Percentiles rank a stretch among this genome's conserved stretches.
Conservation (phyloP, 164 flowering plant species). For the Piper longum region DNA sequence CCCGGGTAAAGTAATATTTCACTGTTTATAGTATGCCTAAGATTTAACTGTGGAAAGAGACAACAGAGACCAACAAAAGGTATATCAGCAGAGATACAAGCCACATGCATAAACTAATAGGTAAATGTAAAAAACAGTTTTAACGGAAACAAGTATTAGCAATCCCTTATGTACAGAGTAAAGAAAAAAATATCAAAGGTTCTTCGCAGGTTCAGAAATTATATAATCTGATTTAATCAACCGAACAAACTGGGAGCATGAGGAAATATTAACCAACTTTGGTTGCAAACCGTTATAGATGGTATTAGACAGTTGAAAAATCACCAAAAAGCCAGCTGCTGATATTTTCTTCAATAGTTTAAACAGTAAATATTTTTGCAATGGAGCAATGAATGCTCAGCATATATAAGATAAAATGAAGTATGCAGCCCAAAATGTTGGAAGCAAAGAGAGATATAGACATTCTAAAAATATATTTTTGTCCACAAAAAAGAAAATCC, state of each 20-base stretch:
- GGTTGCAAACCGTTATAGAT: background rate
- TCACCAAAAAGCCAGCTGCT: background rate
- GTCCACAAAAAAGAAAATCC: too few relatives aligned
- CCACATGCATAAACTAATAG: background rate
- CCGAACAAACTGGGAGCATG: background rate
- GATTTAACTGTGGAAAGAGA: conserved; percentile 49
- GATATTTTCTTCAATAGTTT: too few relatives aligned
- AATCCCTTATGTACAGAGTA: background rate
- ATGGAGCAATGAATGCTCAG: background rate
- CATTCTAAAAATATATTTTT: too few relatives aligned
- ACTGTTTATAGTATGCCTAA: conserved; percentile 52
- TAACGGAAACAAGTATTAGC: too few relatives aligned
- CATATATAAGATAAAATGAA: background rate
- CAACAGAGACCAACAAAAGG: background rate
- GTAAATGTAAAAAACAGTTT: background rate
- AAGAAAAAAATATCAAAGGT: background rate
- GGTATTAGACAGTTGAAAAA: background rate
- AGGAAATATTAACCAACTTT: background rate
- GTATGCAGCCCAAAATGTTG: background rate
- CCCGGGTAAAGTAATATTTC: conserved; percentile 89
- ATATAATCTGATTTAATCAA: too few relatives aligned
- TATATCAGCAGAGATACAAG: background rate
- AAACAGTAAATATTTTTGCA: background rate
- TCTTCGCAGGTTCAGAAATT: background rate
- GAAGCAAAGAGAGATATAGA: too few relatives aligned